A percentile compares a stretch with the other conserved stretches of the same genome.
Evolutionary conservation across 2,329 filamentous ascomycete species (phyloP).

Genomic region (Stagonosporopsis vannaccii): DNA sequence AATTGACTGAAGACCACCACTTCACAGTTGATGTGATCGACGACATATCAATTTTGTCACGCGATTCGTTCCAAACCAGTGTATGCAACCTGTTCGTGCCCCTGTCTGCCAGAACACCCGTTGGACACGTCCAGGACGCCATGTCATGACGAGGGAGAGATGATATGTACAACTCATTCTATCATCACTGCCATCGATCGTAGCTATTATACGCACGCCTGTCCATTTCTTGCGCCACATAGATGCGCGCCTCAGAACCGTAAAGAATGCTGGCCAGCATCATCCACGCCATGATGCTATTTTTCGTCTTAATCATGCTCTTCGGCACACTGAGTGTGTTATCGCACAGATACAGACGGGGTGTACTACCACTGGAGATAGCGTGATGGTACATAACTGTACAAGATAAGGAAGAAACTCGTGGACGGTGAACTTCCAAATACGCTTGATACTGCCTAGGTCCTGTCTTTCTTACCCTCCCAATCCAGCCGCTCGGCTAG

Average conservation of each 20-base stretch:
- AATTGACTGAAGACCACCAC: neutral
- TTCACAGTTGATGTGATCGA: neutral
- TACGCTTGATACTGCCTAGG: neutral
- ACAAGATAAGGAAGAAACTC: neutral
- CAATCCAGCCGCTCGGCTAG: conserved; percentile 80
- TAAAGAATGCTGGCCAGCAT: too few relatives aligned
- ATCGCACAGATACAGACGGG: neutral
- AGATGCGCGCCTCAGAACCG: too few relatives aligned
- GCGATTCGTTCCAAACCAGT: too few relatives aligned
- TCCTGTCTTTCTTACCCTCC: conserved; percentile 31
- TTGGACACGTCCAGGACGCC: too few relatives aligned
- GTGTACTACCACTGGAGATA: neutral
- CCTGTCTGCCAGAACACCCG: too few relatives aligned
- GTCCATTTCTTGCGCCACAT: too few relatives aligned
- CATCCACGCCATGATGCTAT: neutral
- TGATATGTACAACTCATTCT: too few relatives aligned
- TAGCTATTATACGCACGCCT: too few relatives aligned
- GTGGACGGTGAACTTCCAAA: neutral
- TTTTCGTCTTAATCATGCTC: neutral
- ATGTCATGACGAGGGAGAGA: too few relatives aligned
- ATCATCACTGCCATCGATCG: too few relatives aligned
- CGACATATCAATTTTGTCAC: too few relatives aligned
- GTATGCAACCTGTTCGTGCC: too few relatives aligned
- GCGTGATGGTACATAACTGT: neutral
- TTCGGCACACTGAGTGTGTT: neutral